These are phyloP conservation scores for Daldinia vernicosa DNA, from an alignment of 495 filamentous ascomycete species.

Conservation along the genomic window DNA sequence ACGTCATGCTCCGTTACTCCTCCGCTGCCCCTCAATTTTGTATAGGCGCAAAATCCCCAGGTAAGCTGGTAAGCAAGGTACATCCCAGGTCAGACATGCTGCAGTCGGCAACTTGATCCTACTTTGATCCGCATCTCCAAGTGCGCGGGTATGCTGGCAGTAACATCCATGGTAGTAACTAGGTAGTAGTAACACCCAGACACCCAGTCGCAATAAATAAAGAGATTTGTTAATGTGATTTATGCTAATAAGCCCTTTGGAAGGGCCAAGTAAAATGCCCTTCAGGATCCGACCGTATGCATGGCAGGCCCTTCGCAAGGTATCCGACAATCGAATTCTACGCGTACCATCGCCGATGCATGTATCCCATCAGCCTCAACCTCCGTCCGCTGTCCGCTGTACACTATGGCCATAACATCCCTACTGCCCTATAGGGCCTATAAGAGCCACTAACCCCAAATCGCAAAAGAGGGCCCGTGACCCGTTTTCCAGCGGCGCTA, in stretches of 20 bases:
- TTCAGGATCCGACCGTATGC: slow-evolving; percentile 23
- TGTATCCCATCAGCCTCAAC: slow-evolving; percentile 18
- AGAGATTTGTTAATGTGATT: neutral
- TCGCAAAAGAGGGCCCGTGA: slow-evolving; percentile 29
- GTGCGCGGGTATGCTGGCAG: no score
- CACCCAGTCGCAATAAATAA: neutral
- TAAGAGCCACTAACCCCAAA: neutral
- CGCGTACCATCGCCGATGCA: slow-evolving; percentile 43
- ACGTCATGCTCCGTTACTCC: slow-evolving; percentile 27
- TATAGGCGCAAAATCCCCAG: neutral
- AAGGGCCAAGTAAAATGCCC: neutral
- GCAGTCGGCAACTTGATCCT: neutral
- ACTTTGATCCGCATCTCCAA: neutral
- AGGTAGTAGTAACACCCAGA: no score
- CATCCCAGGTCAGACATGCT: neutral
- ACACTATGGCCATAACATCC: neutral
- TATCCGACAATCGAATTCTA: slow-evolving; percentile 46
- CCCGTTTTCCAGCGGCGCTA: slow-evolving; percentile 4
- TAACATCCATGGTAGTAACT: neutral
- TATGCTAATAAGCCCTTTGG: slow-evolving; percentile 17
- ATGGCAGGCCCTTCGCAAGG: slow-evolving; percentile 22
- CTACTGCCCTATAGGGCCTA: no score
- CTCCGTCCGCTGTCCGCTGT: neutral
- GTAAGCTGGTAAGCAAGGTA: neutral
- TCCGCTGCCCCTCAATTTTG: slow-evolving; percentile 1